Percentiles rank a stretch among this genome's conserved stretches.
phyloP scores from a whole-genome alignment of 2,329 filamentous ascomycete genomes.

The Ampelomyces quisqualis region DNA sequence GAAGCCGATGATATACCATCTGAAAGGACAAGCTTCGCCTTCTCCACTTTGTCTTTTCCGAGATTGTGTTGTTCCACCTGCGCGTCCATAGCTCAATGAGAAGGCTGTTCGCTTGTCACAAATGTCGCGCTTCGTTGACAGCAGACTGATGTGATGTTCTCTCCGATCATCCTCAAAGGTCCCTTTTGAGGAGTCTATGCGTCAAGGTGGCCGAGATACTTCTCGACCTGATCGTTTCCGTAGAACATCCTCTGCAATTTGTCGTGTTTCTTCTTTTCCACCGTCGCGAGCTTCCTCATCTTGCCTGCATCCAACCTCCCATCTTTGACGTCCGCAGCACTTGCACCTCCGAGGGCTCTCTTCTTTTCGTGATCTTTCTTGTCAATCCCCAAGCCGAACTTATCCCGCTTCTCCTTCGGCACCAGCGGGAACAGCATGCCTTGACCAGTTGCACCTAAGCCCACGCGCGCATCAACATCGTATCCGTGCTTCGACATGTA shows the following conservation, averaged over 20 bases:
- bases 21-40: too few species aligned
- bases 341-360: conserved; percentile 36
- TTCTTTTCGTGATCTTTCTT: conserved; percentile 45
- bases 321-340: conserved; percentile 38
- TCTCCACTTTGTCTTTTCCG: too few species aligned
- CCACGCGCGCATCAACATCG: conserved; percentile 70
- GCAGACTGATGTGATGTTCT: too few species aligned
- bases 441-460: conserved; percentile 67
- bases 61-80: too few species aligned
- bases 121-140: too few species aligned
- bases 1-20: too few species aligned
- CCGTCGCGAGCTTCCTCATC: conserved; percentile 61
- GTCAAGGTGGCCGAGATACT: conserved; percentile 61
- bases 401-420: conserved; percentile 69
- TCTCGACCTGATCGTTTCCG: conserved; percentile 71
- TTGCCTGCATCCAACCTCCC: conserved; percentile 67
- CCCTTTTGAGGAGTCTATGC: too few species aligned
- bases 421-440: conserved; percentile 78
- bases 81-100: too few species aligned
- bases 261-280: conserved; percentile 64
- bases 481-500: conserved; percentile 69
- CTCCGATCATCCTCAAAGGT: too few species aligned
- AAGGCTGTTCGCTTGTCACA: too few species aligned
- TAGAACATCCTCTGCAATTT: conserved; percentile 71
- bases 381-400: conserved; percentile 67